These are phyloP conservation scores for Aspergillus ibericus DNA, from an alignment of 2,329 filamentous ascomycete species.

Conservation along the genomic window DNA sequence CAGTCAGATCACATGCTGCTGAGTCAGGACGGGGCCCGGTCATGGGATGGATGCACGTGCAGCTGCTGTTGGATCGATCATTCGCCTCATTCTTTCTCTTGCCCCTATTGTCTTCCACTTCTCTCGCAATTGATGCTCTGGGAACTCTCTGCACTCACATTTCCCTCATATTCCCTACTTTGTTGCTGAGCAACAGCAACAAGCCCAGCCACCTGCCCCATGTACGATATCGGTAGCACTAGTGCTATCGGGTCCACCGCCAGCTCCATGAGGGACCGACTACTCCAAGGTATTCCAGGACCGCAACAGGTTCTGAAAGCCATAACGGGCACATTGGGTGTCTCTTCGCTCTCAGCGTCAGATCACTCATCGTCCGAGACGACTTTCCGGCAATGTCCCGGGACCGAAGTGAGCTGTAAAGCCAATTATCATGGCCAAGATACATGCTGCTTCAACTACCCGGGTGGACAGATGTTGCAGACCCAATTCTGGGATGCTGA, in stretches of 20 bases:
- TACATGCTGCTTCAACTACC: slow-evolving; percentile 73
- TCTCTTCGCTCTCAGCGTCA: slow-evolving; percentile 23
- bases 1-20: slow-evolving; percentile 11
- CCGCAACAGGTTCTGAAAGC: slow-evolving; percentile 38
- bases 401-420: slow-evolving; percentile 59
- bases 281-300: slow-evolving; percentile 30
- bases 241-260: slow-evolving; percentile 8
- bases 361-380: slow-evolving; percentile 8
- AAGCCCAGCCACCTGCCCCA: not conserved
- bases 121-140: not conserved
- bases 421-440: slow-evolving; percentile 62
- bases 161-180: not conserved
- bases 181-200: not conserved
- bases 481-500: slow-evolving; percentile 77
- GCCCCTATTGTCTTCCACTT: not conserved
- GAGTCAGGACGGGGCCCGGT: slow-evolving; percentile 8
- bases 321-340: slow-evolving; percentile 31
- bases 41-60: slow-evolving; percentile 11
- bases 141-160: not conserved
- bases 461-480: slow-evolving; percentile 68
- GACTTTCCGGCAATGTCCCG: slow-evolving; percentile 32
- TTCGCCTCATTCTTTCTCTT: not conserved
- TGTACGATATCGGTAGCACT: slow-evolving; percentile 6
- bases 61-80: not conserved
- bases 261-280: slow-evolving; percentile 8